A percentile compares a stretch with the other conserved stretches of the same genome.
phyloP scores from a whole-genome alignment of 108 stramenopile species.

The Nitzschia sp. region DNA sequence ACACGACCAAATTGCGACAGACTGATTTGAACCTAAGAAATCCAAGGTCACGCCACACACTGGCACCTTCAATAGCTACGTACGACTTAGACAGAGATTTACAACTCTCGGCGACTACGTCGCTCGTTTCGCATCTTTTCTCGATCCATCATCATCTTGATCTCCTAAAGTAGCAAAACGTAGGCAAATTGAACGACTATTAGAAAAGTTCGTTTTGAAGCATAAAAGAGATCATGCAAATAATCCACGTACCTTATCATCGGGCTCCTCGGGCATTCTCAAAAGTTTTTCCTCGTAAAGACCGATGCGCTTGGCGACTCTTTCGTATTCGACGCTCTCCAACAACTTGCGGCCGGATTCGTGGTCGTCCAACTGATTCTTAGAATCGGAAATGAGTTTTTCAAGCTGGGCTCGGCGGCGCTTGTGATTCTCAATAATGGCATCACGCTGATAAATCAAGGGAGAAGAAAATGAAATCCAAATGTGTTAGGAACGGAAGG shows the following conservation, averaged over 20 bases:
- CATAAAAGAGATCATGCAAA: not conserved
- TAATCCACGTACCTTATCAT: slow-evolving; percentile 10
- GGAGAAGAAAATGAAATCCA: not conserved
- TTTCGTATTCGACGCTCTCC: slow-evolving; percentile 27
- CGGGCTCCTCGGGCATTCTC: slow-evolving; percentile 5
- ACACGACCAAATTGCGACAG: too few relatives aligned
- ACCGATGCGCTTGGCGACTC: slow-evolving; percentile 11
- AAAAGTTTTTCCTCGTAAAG: slow-evolving; percentile 26
- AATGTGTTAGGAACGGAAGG: not conserved
- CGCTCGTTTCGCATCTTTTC: slow-evolving; percentile 17
- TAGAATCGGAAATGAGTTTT: slow-evolving; percentile 25
- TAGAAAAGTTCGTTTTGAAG: not conserved
- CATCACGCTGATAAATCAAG: slow-evolving; percentile 19
- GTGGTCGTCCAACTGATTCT: slow-evolving; percentile 23
- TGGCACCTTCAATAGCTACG: too few relatives aligned
- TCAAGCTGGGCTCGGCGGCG: slow-evolving; percentile 21
- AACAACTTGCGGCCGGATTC: slow-evolving; percentile 13
- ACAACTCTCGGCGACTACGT: slow-evolving; percentile 12
- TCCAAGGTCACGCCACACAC: too few relatives aligned
- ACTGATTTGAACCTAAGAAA: too few relatives aligned
- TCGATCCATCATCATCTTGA: slow-evolving; percentile 19
- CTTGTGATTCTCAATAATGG: slow-evolving; percentile 26
- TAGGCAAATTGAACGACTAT: not conserved
- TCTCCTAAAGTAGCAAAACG: slow-evolving; percentile 4
- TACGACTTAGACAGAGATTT: too few relatives aligned